Conservation (phyloP, 768 basidiomycete species). For the Candolleomyces efflorescens region DNA sequence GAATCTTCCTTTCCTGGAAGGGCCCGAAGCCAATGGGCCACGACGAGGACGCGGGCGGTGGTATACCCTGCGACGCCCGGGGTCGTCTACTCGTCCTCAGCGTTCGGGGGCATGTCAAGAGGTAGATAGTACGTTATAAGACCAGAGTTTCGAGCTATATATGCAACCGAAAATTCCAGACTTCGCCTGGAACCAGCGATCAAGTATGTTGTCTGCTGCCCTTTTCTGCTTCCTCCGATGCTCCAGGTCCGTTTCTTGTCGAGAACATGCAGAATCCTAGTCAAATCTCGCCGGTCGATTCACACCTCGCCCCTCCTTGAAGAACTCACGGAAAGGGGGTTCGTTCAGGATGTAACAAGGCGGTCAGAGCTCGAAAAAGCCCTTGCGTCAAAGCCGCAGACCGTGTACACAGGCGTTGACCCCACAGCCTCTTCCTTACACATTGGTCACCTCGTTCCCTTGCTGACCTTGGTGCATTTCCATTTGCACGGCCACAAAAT, state of each 20-base stretch:
- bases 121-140: conserved; percentile 1
- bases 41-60: background rate
- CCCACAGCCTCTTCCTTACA: conserved; percentile 89
- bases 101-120: background rate
- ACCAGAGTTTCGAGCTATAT: conserved; percentile 1
- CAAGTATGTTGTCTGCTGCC: background rate
- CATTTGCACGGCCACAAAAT: conserved; percentile 77
- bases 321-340: conserved; percentile 41
- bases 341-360: conserved; percentile 46
- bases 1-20: background rate
- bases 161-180: background rate
- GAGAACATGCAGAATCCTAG: background rate
- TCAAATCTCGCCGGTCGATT: background rate
- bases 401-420: conserved; percentile 86
- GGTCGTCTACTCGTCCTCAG: background rate
- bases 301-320: conserved; percentile 28
- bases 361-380: conserved; percentile 34
- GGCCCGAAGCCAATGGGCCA: background rate
- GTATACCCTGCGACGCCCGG: background rate
- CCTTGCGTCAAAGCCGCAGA: conserved; percentile 37
- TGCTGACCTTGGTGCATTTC: conserved; percentile 87
- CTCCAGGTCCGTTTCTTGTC: conserved; percentile 9
- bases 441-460: conserved; percentile 88
- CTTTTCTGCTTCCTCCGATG: conserved; percentile 5
- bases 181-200: conserved; percentile 3